A percentile compares a stretch with the other conserved stretches of the same genome.
Conservation (phyloP, 306 rosid genomes). For the Corylus avellana region DNA sequence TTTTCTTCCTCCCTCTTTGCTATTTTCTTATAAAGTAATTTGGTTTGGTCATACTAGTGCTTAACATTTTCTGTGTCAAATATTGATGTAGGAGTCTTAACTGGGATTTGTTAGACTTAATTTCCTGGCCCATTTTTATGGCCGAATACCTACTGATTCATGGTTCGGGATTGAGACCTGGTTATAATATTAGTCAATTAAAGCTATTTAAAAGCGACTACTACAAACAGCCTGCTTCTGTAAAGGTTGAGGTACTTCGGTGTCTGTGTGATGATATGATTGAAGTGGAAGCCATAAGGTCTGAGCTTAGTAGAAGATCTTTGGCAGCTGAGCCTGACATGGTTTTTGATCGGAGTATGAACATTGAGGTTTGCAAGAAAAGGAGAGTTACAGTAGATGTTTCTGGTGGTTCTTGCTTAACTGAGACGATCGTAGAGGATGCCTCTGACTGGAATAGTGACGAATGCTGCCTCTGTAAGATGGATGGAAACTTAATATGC, state of each 20-base stretch:
- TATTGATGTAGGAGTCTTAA: conserved; percentile 73
- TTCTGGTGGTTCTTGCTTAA: conserved; percentile 52
- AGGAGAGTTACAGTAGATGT: conserved; percentile 53
- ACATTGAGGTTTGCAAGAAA: conserved; percentile 60
- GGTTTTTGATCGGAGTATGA: conserved; percentile 62
- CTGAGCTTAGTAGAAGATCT: conserved; percentile 89
- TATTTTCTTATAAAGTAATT: conserved; percentile 23
- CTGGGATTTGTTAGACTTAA: conserved; percentile 89
- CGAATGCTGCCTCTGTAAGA: conserved; percentile 95
- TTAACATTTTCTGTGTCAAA: conserved; percentile 25
- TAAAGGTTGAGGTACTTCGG: conserved; percentile 82
- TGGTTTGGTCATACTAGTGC: conserved; percentile 25
- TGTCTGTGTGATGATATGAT: conserved; percentile 90
- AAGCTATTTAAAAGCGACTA: conserved; percentile 63
- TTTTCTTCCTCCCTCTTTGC: conserved; percentile 2
- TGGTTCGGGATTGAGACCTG: conserved; percentile 63
- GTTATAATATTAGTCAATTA: conserved; percentile 53
- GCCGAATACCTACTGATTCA: conserved; percentile 81
- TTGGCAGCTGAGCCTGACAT: conserved; percentile 62
- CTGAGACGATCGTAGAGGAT: conserved; percentile 58
- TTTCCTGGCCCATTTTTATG: conserved; percentile 95
- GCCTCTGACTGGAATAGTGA: conserved; percentile 86
- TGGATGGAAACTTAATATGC: conserved; percentile 97
- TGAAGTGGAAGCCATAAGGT: conserved; percentile 81
- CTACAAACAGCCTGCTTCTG: conserved; percentile 60